Evolutionary conservation across 2,329 filamentous ascomycete species (phyloP).

Genomic region (Paracamarosporium sp.): DNA sequence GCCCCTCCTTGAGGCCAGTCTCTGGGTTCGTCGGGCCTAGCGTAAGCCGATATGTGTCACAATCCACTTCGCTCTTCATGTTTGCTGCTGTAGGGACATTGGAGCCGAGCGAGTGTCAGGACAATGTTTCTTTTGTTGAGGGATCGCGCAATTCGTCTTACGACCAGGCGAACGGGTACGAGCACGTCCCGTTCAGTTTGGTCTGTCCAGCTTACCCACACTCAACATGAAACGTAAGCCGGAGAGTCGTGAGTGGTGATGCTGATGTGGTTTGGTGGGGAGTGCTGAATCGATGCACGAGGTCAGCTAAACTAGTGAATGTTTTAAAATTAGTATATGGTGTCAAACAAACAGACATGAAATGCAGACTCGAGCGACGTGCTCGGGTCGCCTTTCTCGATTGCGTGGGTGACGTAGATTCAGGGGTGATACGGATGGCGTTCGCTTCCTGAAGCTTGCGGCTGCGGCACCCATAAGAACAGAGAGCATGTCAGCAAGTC

Average conservation of each 20-base stretch:
- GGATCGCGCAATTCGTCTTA: background rate
- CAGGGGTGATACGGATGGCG: slow-evolving; percentile 1
- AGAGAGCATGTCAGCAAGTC: background rate
- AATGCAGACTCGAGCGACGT: background rate
- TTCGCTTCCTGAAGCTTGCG: slow-evolving; percentile 3
- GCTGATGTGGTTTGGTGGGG: background rate
- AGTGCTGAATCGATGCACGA: background rate
- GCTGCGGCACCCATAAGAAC: background rate
- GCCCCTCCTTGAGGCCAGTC: background rate
- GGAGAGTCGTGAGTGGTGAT: background rate
- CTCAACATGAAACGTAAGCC: background rate
- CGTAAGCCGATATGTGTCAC: background rate
- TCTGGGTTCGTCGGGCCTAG: background rate
- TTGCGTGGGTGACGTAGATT: background rate
- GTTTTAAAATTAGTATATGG: background rate
- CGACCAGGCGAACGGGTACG: background rate
- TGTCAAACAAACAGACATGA: background rate
- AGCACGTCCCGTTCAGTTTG: background rate
- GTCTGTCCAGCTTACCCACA: background rate
- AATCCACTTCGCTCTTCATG: background rate
- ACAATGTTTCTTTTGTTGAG: background rate
- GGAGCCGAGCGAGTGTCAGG: background rate
- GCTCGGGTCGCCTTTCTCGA: background rate
- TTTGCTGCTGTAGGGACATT: background rate
- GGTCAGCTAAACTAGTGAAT: background rate